phyloP scores from a whole-genome alignment of 495 filamentous ascomycete genomes.

The Cryomyces minteri region DNA sequence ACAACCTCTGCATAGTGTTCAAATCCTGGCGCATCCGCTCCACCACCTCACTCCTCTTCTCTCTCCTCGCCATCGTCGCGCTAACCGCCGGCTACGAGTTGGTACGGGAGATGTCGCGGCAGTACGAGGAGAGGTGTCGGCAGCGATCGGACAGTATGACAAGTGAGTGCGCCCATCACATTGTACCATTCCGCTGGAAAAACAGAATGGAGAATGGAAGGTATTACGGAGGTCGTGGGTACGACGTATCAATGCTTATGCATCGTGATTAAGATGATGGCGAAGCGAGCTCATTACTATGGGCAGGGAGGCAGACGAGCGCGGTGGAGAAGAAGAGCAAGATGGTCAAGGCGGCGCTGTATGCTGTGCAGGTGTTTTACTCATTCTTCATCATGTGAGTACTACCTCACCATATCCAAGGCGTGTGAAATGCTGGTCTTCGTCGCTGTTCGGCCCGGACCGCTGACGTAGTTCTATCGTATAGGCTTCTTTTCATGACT shows the following conservation, averaged over 20 bases:
- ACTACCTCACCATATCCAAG: neutral
- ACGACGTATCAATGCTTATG: neutral
- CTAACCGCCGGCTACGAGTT: conserved; percentile 84
- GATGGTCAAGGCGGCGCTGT: conserved; percentile 61
- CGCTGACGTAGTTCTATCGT: neutral
- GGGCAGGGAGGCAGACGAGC: conserved; percentile 37
- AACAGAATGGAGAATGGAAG: neutral
- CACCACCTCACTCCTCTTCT: conserved; percentile 53
- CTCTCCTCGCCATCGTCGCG: conserved; percentile 61
- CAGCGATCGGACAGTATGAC: neutral
- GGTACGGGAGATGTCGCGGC: conserved; percentile 53
- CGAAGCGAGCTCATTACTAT: conserved; percentile 53
- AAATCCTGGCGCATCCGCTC: conserved; percentile 69
- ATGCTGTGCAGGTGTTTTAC: conserved; percentile 92
- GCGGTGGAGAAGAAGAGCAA: conserved; percentile 38
- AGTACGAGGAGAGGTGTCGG: conserved; percentile 38
- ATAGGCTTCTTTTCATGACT: conserved; percentile 96
- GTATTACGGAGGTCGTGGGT: neutral
- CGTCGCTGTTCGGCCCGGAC: neutral
- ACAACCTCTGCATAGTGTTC: conserved; percentile 90
- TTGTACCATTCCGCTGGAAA: neutral
- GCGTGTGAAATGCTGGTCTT: neutral
- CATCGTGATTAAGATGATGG: neutral
- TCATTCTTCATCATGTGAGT: conserved; percentile 99
- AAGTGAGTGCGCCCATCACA: neutral